Evolutionary conservation across 352 stramenopile genomes (phyloP).

Genomic region (Phytophthora macrochlamydospora): DNA sequence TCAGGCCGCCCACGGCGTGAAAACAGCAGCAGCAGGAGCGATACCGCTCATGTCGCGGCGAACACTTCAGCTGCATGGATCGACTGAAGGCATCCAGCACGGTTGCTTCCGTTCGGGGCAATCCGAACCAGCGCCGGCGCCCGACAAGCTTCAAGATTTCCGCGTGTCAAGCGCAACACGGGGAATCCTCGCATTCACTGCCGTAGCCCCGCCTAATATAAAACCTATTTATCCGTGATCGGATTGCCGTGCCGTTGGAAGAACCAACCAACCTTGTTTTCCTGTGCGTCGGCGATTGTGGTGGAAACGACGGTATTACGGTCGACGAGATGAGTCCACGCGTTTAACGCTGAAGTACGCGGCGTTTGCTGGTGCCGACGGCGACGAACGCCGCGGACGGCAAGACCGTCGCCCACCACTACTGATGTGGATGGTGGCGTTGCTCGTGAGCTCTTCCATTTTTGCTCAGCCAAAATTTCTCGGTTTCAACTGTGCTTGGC

Average conservation of each 20-base stretch:
- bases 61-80: not conserved
- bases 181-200: not conserved
- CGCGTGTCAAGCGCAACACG: not conserved
- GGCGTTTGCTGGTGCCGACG: not conserved
- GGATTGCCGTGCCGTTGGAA: not conserved
- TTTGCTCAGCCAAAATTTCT: not conserved
- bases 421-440: not conserved
- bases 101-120: too few relatives aligned
- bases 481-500: not conserved
- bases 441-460: not conserved
- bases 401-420: not conserved
- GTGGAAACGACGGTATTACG: not conserved
- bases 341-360: not conserved
- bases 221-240: not conserved
- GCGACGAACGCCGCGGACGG: not conserved
- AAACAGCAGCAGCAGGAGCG: not conserved
- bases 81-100: too few relatives aligned
- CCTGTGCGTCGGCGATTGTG: not conserved
- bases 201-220: not conserved
- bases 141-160: not conserved
- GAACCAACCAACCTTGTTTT: not conserved
- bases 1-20: conserved; percentile 21
- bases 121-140: not conserved
- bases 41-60: not conserved
- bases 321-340: not conserved